These are phyloP conservation scores for Phaseolus coccineus DNA, from an alignment of 331 rosid species.

Conservation along the genomic window DNA sequence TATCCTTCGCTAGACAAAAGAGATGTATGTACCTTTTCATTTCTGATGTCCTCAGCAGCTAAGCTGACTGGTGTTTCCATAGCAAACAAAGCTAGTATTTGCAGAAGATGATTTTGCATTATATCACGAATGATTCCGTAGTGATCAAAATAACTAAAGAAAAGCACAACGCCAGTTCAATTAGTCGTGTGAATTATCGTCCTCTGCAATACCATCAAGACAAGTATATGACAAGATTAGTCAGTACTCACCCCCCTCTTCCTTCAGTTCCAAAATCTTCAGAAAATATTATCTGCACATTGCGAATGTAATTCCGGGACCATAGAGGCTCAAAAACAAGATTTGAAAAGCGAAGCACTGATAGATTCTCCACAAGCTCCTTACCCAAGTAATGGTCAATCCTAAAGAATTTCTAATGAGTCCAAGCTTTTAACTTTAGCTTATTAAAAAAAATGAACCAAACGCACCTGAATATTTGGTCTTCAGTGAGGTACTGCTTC, in stretches of 20 bases:
- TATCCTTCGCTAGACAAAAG: neutral
- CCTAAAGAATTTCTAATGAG: conserved; percentile 55
- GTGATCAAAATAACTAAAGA: conserved; percentile 79
- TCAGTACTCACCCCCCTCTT: conserved; percentile 85
- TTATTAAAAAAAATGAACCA: conserved; percentile 32
- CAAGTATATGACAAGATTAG: conserved; percentile 35
- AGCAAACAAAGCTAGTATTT: conserved; percentile 92
- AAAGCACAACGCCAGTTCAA: conserved; percentile 27
- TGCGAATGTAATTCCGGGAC: conserved; percentile 90
- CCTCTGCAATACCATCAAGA: conserved; percentile 29
- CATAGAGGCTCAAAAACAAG: conserved; percentile 97
- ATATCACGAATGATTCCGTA: conserved; percentile 95
- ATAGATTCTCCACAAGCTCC: conserved; percentile 97
- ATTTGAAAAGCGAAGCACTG: conserved; percentile 97
- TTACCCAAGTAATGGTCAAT: conserved; percentile 99
- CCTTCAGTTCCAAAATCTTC: conserved; percentile 99
- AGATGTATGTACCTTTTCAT: conserved; percentile 78
- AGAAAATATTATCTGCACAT: conserved; percentile 90
- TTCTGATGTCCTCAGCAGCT: conserved; percentile 97
- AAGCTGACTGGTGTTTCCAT: conserved; percentile 99
- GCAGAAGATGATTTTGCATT: conserved; percentile 98
- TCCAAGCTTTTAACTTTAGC: conserved; percentile 41
- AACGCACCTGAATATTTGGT: conserved; percentile 87
- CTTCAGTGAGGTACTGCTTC: conserved; percentile 86
- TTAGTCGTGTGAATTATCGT: conserved; percentile 29